These are phyloP conservation scores for Vaccinium darrowii DNA, from an alignment of 148 eudicot species.

Conservation along the genomic window DNA sequence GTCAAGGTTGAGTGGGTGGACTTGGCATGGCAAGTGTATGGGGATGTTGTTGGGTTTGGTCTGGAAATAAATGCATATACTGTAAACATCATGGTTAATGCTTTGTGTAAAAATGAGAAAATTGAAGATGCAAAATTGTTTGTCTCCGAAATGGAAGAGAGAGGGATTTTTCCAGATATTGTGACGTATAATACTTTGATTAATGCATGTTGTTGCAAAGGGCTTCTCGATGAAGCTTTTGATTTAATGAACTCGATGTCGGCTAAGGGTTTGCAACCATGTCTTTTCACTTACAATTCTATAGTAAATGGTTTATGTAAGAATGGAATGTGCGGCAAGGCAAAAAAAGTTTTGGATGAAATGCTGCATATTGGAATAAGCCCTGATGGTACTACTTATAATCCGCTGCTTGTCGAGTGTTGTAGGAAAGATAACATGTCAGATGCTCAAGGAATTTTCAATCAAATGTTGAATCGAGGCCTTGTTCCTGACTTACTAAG, in stretches of 20 bases:
- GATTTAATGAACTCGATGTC: constrained; percentile 51
- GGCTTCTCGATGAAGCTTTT: constrained; percentile 57
- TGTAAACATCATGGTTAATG: constrained; percentile 82
- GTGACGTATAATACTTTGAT: constrained; percentile 79
- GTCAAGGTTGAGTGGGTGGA: constrained; percentile 84
- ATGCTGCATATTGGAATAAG: constrained; percentile 53
- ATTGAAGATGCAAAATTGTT: constrained; percentile 39
- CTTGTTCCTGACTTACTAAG: constrained; percentile 65
- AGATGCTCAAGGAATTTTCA: constrained; percentile 49
- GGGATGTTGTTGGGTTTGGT: constrained; percentile 41
- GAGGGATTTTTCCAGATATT: constrained; percentile 62
- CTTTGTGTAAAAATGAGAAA: constrained; percentile 66
- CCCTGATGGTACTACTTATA: constrained; percentile 69
- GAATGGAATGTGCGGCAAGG: constrained; percentile 45
- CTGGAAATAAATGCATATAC: constrained; percentile 55
- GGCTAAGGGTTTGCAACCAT: constrained; percentile 52
- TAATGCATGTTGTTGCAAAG: constrained; percentile 56
- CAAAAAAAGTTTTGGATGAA: constrained; percentile 54
- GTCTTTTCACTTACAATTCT: constrained; percentile 56
- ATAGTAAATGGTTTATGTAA: constrained; percentile 66
- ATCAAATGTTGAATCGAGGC: constrained; percentile 48
- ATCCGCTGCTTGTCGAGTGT: constrained; percentile 59
- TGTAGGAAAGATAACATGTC: constrained; percentile 39
- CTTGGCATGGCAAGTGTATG: constrained; percentile 64
- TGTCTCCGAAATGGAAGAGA: constrained; percentile 56